These are phyloP conservation scores for Populus alba DNA, from an alignment of 345 rosid species.

Conservation along the genomic window DNA sequence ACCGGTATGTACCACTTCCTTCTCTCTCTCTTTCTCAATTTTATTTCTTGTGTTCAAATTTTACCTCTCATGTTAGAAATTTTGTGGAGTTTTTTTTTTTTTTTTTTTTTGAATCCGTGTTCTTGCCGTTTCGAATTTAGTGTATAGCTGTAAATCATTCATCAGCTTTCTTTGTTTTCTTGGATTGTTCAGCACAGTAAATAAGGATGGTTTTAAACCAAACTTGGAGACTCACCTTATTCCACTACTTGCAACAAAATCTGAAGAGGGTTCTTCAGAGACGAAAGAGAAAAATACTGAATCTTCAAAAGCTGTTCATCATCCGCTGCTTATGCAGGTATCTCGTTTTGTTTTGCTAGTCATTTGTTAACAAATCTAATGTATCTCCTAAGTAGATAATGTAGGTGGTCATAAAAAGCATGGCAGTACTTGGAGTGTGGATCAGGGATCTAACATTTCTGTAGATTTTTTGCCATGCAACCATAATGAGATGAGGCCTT, in stretches of 20 bases:
- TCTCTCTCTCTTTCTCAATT: background rate
- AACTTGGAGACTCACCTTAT: constrained; percentile 84
- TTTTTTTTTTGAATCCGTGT: background rate
- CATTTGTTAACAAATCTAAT: background rate
- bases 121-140: background rate
- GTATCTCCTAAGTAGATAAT: background rate
- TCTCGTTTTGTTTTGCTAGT: constrained; percentile 4
- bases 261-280: constrained; percentile 47
- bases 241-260: constrained; percentile 68
- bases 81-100: background rate
- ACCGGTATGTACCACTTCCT: constrained; percentile 45
- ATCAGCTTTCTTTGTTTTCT: constrained; percentile 1
- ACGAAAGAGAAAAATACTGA: constrained; percentile 45
- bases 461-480: background rate
- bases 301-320: constrained; percentile 59
- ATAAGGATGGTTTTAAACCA: constrained; percentile 89
- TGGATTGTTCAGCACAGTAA: constrained; percentile 68
- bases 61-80: no score
- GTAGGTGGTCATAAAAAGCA: background rate
- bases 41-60: background rate
- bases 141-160: background rate
- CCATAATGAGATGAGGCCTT: background rate
- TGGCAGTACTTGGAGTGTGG: background rate
- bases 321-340: constrained; percentile 90
- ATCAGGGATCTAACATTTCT: background rate